Evolutionary conservation across 345 rosid genomes (phyloP), one percentile per base, ranked within the genome.

Genomic region (Zanthoxylum bungeanum): DNA sequence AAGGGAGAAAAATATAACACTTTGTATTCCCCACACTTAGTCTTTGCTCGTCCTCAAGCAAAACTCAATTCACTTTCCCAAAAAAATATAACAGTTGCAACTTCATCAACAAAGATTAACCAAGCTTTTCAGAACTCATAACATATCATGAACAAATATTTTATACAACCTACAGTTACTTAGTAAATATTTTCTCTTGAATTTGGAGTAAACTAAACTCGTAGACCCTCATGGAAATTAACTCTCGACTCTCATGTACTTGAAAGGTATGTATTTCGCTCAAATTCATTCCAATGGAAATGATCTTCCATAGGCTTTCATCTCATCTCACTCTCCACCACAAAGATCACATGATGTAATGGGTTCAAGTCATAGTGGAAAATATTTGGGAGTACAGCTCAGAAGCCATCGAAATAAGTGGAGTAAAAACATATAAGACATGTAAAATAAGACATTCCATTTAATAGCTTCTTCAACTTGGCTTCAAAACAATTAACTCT

Each of bases 181-280:
- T 10, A 60, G 59, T 34, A 6, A 71, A 46, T 33, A 47, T 49
- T 71, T 71, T 47, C 36, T 30, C 49, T 49, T 21, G 12, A 19
- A 46, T 33, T n/a, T 60, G 34, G 66, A 71, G 1, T 46, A 57
- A 60, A 71, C 59, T 71, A 61, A 60, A 71, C 34, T n/a, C 5
- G 14, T 49, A 71, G 36, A 71, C 21, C 49, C 47, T 71, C 31
- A 49, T 5, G 22, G 6, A 49, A 49, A 49, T 49, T 9, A 42
- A 42, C 47, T 9, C 16, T 42, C 16, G 2, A 42, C 16, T 42
- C 16, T 42, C 47, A 49, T 19, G 5, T 19, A 22, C 5, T 49
- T 49, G 9, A 49, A 19, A 22, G 8, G 22, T 10, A 1, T 49
- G 52, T 49, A 22, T 49, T 49, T 49, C 3, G 22, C 24, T 19